A percentile compares a stretch with the other conserved stretches of the same genome.
phyloP scores from a whole-genome alignment of 768 basidiomycete species.

The Agrocybe praecox region DNA sequence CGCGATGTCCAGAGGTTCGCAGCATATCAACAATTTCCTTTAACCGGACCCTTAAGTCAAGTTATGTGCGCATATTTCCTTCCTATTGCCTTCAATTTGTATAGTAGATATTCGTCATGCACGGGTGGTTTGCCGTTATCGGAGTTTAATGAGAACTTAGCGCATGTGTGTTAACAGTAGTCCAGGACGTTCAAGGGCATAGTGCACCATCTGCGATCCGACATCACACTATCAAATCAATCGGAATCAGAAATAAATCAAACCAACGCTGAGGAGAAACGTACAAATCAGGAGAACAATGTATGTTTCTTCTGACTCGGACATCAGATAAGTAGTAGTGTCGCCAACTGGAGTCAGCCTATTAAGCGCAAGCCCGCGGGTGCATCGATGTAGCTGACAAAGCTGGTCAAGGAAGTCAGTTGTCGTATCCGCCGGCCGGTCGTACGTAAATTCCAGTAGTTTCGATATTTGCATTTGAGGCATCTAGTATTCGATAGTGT shows the following conservation, averaged over 20 bases:
- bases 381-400: not conserved
- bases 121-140: too few species aligned
- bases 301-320: not conserved
- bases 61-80: not conserved
- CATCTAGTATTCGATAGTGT: slow-evolving; percentile 27
- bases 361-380: not conserved
- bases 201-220: not conserved
- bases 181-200: not conserved
- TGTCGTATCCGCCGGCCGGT: not conserved
- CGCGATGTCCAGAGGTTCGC: not conserved
- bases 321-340: not conserved
- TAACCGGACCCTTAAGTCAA: not conserved
- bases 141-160: too few species aligned
- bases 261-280: not conserved
- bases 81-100: not conserved
- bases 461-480: slow-evolving; percentile 10
- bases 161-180: not conserved
- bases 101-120: not conserved
- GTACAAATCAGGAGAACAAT: not conserved
- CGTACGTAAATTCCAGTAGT: not conserved
- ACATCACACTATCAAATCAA: not conserved
- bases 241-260: not conserved
- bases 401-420: not conserved
- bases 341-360: not conserved
- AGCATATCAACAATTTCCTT: not conserved